Evolutionary conservation across 768 basidiomycete species (phyloP), one percentile per base, ranked within the genome.

Genomic region (Pleurotus salmoneostramineus): DNA sequence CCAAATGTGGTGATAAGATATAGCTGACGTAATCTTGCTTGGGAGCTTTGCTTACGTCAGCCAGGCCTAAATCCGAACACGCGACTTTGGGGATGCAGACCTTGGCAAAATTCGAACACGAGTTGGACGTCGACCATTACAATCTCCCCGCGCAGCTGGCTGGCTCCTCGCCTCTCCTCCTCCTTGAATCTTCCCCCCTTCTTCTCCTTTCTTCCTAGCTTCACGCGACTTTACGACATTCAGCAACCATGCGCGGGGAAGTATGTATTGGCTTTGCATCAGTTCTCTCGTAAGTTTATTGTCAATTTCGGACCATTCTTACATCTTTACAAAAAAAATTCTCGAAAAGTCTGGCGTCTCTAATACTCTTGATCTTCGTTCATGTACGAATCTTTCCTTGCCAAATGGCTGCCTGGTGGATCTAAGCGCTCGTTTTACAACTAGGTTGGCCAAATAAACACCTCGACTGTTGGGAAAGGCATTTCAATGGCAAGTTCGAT

Each of bases 401-500:
- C 48, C 35, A 46, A 15, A 33, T 42, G 46, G 55, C 56, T 50
- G 54, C 34, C 44, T 52, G 58, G 56, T 58, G 47, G 40, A 64
- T 63, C 60, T 61, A 57, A 66, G 64, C 62, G 11, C 48, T 45
- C 58, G 54, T 60, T 63, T 67, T 44, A 63, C 64, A 67, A 66
- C 49, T 49, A 93, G 91, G 83, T 92, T 58, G 90, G 87, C 59
- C 91, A 93, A 81, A 90, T 87, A 66, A 92, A 85, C 68, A 88
- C 87, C 52, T 85, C 88, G 12, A 77, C 75, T 35, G 84, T 91
- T 34, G 88, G 90, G 58, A 82, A 83, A 58, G 80, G 77, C 57
- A 83, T 93, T 56, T 80, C 83, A 56, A 87, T 93, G 88, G 91
- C 90, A 69, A 72, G 69, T 62, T 62, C 52, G 51, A 44, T 33